These are phyloP conservation scores for Wickerhamiella domercqiae DNA, from an alignment of 805 yeast species.

Conservation along the genomic window DNA sequence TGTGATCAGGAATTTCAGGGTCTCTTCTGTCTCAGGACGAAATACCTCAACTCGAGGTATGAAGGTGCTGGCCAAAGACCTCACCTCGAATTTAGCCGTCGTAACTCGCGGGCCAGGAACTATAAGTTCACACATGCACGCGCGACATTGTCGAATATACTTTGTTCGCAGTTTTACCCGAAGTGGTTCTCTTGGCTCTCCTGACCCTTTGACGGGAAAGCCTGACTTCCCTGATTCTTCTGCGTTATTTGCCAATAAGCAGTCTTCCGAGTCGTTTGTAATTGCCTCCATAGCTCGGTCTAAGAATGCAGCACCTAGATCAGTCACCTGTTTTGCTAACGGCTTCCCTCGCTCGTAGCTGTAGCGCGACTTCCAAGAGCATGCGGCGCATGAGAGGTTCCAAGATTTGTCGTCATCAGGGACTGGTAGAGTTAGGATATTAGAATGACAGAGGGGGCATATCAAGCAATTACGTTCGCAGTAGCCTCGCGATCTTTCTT, in stretches of 20 bases:
- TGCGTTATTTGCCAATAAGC: background rate
- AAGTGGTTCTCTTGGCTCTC: conserved; percentile 14
- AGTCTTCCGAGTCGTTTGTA: background rate
- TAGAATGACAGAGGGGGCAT: conserved; percentile 23
- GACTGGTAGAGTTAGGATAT: conserved; percentile 6
- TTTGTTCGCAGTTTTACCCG: conserved; percentile 20
- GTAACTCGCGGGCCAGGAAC: conserved; percentile 21
- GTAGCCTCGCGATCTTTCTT: conserved; percentile 15
- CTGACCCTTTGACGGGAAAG: background rate
- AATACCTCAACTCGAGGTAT: conserved; percentile 16
- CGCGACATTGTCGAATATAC: conserved; percentile 19
- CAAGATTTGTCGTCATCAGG: conserved; percentile 5
- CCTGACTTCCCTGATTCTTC: background rate
- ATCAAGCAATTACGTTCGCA: conserved; percentile 25
- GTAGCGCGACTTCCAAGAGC: conserved; percentile 14
- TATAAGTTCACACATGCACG: conserved; percentile 22
- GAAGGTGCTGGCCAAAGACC: conserved; percentile 17
- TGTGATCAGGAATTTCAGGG: conserved; percentile 13
- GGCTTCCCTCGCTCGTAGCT: conserved; percentile 9
- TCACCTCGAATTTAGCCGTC: conserved; percentile 12
- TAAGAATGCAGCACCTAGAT: conserved; percentile 1
- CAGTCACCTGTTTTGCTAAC: conserved; percentile 7
- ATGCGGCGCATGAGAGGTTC: conserved; percentile 15
- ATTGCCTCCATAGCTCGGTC: conserved; percentile 3
- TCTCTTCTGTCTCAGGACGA: background rate